Percentiles rank a stretch among this genome's conserved stretches.
Evolutionary conservation across 129 eudicot genomes (phyloP).

Genomic region (Artemisia tridentata): DNA sequence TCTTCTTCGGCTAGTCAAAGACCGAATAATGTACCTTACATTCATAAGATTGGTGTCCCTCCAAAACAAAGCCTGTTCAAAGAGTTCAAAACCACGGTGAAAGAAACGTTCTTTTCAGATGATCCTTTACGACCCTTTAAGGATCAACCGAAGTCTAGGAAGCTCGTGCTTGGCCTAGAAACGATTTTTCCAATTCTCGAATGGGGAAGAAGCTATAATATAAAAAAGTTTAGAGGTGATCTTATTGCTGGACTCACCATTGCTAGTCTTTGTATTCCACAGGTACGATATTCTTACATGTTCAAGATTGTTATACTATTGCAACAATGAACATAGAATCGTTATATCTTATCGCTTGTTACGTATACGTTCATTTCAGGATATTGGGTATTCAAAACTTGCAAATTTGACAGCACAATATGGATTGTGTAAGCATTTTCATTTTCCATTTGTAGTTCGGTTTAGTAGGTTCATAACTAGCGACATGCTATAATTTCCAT

Average conservation of each 20-base stretch:
- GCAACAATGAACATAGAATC: background rate
- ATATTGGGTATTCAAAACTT: constrained; percentile 77
- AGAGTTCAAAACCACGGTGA: constrained; percentile 51
- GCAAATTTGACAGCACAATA: constrained; percentile 71
- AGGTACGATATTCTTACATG: constrained; percentile 35
- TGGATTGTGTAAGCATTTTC: constrained; percentile 68
- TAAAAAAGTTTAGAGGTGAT: constrained; percentile 66
- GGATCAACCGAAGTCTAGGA: constrained; percentile 59
- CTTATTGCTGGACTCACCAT: constrained; percentile 81
- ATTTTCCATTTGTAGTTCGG: background rate
- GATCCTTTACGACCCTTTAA: constrained; percentile 79
- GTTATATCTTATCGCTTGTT: background rate
- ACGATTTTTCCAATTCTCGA: constrained; percentile 82
- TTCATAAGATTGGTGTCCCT: constrained; percentile 75
- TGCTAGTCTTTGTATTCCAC: constrained; percentile 90
- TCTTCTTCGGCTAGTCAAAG: constrained; percentile 27
- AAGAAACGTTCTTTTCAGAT: constrained; percentile 77
- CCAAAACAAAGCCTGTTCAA: constrained; percentile 62
- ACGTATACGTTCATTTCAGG: constrained; percentile 43
- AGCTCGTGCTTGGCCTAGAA: constrained; percentile 52
- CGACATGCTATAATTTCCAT: too few species aligned
- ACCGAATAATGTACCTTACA: constrained; percentile 33
- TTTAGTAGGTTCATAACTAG: background rate
- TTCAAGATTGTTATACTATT: background rate
- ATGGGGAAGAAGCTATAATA: constrained; percentile 67